phyloP scores from a whole-genome alignment of 805 yeast genomes.

The Isabelozyma pseudorhagii region DNA sequence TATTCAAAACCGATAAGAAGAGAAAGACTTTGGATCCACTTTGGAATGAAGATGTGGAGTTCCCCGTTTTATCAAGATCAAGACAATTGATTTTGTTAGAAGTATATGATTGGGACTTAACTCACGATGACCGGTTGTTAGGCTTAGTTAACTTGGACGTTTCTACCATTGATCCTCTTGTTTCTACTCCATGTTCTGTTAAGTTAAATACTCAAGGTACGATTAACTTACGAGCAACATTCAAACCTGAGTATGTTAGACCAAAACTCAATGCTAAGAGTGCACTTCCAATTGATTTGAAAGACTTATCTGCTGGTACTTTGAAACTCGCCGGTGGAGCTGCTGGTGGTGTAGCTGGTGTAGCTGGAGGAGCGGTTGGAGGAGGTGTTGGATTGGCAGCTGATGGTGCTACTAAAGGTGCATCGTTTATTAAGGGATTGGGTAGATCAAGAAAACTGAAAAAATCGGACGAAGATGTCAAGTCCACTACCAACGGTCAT shows the following conservation, averaged over 20 bases:
- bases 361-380: slow-evolving; percentile 35
- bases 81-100: slow-evolving; percentile 47
- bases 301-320: slow-evolving; percentile 43
- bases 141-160: slow-evolving; percentile 54
- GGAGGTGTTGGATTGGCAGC: slow-evolving; percentile 44
- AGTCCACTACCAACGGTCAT: neutral
- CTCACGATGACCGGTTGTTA: slow-evolving; percentile 62
- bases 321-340: slow-evolving; percentile 43
- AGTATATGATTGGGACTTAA: slow-evolving; percentile 75
- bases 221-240: slow-evolving; percentile 50
- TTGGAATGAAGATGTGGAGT: slow-evolving; percentile 66
- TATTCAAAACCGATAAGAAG: slow-evolving; percentile 56
- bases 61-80: slow-evolving; percentile 64
- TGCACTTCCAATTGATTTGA: slow-evolving; percentile 41
- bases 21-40: slow-evolving; percentile 69
- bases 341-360: slow-evolving; percentile 33
- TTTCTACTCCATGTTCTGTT: slow-evolving; percentile 44
- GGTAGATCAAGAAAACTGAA: slow-evolving; percentile 19
- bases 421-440: slow-evolving; percentile 33
- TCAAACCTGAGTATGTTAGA: slow-evolving; percentile 63
- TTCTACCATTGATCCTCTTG: slow-evolving; percentile 43
- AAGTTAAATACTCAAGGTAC: slow-evolving; percentile 64
- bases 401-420: slow-evolving; percentile 50
- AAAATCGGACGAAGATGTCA: slow-evolving; percentile 4
- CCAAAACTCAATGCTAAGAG: slow-evolving; percentile 47